Conservation (phyloP, 2,329 filamentous ascomycete species). For the Proliferodiscus dingleyae region DNA sequence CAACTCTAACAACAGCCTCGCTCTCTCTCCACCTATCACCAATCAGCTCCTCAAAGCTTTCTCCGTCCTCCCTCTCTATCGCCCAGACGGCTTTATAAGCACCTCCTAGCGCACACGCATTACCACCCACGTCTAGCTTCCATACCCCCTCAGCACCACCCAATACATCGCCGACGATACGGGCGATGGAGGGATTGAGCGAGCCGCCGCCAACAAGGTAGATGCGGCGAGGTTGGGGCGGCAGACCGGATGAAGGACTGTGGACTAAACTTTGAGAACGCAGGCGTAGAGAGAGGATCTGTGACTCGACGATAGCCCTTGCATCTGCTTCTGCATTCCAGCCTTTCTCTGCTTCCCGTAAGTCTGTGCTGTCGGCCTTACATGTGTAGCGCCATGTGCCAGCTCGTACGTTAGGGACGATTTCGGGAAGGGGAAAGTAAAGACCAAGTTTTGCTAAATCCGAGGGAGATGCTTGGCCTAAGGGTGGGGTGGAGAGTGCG, state of each 20-base stretch:
- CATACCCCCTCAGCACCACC: conserved; percentile 88
- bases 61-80: conserved; percentile 57
- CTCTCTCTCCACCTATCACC: conserved; percentile 80
- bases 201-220: conserved; percentile 94
- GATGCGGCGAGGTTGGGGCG: conserved; percentile 79
- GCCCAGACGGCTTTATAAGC: conserved; percentile 98
- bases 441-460: conserved; percentile 77
- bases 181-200: conserved; percentile 82
- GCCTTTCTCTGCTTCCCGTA: conserved; percentile 35
- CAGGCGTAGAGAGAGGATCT: conserved; percentile 84
- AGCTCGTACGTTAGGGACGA: conserved; percentile 82
- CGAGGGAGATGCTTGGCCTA: conserved; percentile 52
- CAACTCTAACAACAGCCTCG: conserved; percentile 76
- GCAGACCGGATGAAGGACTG: conserved; percentile 50
- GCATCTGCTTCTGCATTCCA: conserved; percentile 69
- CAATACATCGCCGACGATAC: conserved; percentile 79
- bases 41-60: conserved; percentile 87
- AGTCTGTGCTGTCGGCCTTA: conserved; percentile 48
- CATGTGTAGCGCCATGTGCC: conserved; percentile 82
- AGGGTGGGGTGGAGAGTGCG: conserved; percentile 61
- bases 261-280: conserved; percentile 74
- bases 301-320: conserved; percentile 86
- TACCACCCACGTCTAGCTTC: conserved; percentile 88
- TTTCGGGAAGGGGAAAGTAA: conserved; percentile 94
- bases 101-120: conserved; percentile 88